Conservation (phyloP, 2,329 filamentous ascomycete genomes). For the Lecanicillium sp. region DNA sequence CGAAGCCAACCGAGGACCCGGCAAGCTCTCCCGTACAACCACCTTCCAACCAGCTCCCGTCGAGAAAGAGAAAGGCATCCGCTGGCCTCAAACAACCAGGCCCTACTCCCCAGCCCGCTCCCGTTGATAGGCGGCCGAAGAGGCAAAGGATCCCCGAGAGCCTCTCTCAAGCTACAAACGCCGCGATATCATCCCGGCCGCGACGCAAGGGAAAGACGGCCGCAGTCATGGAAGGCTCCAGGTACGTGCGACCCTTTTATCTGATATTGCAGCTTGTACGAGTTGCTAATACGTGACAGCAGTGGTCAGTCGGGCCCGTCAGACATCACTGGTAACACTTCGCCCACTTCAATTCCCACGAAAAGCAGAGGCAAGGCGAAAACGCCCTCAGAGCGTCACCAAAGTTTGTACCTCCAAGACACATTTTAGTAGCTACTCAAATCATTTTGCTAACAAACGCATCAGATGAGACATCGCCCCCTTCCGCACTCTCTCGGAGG, state of each 20-base stretch:
- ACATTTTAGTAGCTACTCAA: constrained; percentile 9
- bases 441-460: constrained; percentile 10
- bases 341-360: no score
- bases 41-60: constrained; percentile 32
- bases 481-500: constrained; percentile 33
- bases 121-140: constrained; percentile 57
- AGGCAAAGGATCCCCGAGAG: constrained; percentile 58
- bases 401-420: no score
- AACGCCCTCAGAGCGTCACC: neutral
- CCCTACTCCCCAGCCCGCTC: constrained; percentile 16
- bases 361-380: no score
- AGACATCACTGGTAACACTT: constrained; percentile 23
- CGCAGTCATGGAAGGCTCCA: constrained; percentile 65
- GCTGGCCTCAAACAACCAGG: constrained; percentile 42
- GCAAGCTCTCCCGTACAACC: constrained; percentile 32
- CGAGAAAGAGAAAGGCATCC: constrained; percentile 71
- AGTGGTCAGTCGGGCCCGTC: constrained; percentile 41
- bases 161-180: constrained; percentile 23
- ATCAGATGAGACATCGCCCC: constrained; percentile 26
- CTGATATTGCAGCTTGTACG: no score
- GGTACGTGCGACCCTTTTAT: constrained; percentile 45
- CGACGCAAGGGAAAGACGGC: constrained; percentile 54
- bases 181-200: constrained; percentile 30
- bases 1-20: constrained; percentile 29
- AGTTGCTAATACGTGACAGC: constrained; percentile 11